A percentile compares a stretch with the other conserved stretches of the same genome.
Conservation (phyloP, 495 filamentous ascomycete species). For the Schizothecium vesticola region DNA sequence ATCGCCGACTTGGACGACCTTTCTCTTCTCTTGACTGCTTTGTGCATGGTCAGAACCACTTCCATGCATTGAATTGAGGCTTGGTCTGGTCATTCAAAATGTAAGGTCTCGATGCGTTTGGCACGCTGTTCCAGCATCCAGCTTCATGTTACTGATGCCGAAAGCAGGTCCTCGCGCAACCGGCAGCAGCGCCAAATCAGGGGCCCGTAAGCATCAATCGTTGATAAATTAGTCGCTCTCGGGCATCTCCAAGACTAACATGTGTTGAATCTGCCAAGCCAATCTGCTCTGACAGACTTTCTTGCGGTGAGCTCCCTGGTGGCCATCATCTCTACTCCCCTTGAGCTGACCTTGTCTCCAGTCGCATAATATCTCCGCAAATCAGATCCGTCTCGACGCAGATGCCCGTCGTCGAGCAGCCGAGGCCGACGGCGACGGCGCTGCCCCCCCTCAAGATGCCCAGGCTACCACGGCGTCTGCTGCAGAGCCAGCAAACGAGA, state of each 20-base stretch:
- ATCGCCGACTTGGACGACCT: neutral
- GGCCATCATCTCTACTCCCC: neutral
- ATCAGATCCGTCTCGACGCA: conserved; percentile 64
- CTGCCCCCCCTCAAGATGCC: conserved; percentile 2
- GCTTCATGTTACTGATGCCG: neutral
- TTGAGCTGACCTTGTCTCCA: conserved; percentile 24
- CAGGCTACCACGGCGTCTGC: conserved; percentile 15
- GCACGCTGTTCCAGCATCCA: no score
- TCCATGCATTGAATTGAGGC: neutral
- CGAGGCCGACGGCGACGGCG: conserved; percentile 18
- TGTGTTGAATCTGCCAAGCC: conserved; percentile 23
- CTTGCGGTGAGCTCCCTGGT: conserved; percentile 53
- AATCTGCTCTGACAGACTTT: conserved; percentile 77
- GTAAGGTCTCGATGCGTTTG: neutral
- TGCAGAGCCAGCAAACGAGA: neutral
- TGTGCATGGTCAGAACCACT: neutral
- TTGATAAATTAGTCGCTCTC: neutral
- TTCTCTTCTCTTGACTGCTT: neutral
- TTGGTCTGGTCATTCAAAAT: neutral
- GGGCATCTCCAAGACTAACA: neutral
- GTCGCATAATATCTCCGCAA: conserved; percentile 86
- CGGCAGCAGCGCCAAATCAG: conserved; percentile 20
- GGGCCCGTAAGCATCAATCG: conserved; percentile 29
- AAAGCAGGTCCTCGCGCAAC: conserved; percentile 16
- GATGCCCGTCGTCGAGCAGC: conserved; percentile 47